Conservation (phyloP, 345 rosid genomes). For the Gossypium rotundifolium region DNA sequence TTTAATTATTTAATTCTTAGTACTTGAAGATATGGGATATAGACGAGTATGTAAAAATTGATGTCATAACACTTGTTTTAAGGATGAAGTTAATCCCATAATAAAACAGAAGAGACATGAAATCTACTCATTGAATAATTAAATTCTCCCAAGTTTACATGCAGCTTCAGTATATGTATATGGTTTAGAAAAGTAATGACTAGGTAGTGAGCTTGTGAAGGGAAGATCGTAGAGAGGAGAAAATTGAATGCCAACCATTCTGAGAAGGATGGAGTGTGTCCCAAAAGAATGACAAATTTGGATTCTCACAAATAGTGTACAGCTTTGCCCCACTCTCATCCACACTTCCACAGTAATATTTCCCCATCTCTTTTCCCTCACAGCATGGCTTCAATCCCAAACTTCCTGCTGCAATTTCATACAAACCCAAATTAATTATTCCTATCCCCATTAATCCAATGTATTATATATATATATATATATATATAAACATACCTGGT, state of each 20-base stretch:
- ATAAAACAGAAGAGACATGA: too few species aligned
- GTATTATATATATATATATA: too few species aligned
- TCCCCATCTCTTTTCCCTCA: constrained; percentile 13
- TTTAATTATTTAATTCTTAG: too few species aligned
- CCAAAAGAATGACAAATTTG: constrained; percentile 39
- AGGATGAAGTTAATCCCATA: too few species aligned
- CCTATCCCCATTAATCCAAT: too few species aligned
- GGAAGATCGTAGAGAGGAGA: background rate
- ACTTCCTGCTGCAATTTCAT: constrained; percentile 27
- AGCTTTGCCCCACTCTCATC: constrained; percentile 29
- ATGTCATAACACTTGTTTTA: too few species aligned
- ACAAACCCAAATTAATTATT: background rate
- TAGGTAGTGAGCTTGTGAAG: constrained; percentile 2
- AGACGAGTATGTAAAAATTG: too few species aligned
- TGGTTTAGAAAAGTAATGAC: background rate
- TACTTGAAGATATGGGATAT: too few species aligned
- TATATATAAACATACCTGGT: constrained; percentile 10
- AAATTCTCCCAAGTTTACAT: too few species aligned
- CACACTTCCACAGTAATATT: constrained; percentile 27
- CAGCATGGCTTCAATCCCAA: constrained; percentile 39
- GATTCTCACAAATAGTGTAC: constrained; percentile 33
- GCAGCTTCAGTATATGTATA: background rate
- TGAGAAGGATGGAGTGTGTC: constrained; percentile 47
- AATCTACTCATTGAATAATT: too few species aligned
- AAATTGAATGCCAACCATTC: constrained; percentile 36